Evolutionary conservation across 139 green algal genomes (phyloP).

Genomic region (Mesotaenium endlicherianum): DNA sequence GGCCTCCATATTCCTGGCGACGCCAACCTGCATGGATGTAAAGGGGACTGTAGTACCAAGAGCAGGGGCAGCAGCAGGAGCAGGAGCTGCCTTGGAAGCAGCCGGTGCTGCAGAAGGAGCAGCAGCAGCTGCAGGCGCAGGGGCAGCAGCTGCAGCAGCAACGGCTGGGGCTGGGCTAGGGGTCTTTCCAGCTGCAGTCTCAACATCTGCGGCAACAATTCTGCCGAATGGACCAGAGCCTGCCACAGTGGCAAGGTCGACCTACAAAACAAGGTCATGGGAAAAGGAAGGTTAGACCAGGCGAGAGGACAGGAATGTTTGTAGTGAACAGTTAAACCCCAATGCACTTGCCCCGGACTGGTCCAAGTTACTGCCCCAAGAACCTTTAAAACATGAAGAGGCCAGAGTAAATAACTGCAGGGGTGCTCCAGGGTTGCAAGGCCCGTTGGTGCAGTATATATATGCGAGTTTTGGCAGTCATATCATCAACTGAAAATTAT

Average conservation of each 20-base stretch:
- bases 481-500: background rate
- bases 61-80: constrained; percentile 52
- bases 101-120: constrained; percentile 19
- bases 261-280: constrained; percentile 23
- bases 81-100: background rate
- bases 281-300: background rate
- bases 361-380: too few species aligned
- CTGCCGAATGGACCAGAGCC: constrained; percentile 86
- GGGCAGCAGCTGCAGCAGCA: constrained; percentile 34
- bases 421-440: too few species aligned
- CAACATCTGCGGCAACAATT: constrained; percentile 91
- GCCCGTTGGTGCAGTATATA: too few species aligned
- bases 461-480: too few species aligned
- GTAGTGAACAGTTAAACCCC: too few species aligned
- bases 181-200: constrained; percentile 54
- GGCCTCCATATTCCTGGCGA: constrained; percentile 91
- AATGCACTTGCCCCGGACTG: too few species aligned
- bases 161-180: constrained; percentile 29
- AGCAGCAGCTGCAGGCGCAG: constrained; percentile 39
- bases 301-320: background rate
- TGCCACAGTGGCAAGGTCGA: constrained; percentile 79
- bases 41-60: constrained; percentile 81
- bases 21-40: constrained; percentile 82
- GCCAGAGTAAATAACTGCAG: too few species aligned
- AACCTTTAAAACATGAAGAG: too few species aligned